Evolutionary conservation across 2,329 filamentous ascomycete species (phyloP).

Genomic region (Fusarium anthophilum): DNA sequence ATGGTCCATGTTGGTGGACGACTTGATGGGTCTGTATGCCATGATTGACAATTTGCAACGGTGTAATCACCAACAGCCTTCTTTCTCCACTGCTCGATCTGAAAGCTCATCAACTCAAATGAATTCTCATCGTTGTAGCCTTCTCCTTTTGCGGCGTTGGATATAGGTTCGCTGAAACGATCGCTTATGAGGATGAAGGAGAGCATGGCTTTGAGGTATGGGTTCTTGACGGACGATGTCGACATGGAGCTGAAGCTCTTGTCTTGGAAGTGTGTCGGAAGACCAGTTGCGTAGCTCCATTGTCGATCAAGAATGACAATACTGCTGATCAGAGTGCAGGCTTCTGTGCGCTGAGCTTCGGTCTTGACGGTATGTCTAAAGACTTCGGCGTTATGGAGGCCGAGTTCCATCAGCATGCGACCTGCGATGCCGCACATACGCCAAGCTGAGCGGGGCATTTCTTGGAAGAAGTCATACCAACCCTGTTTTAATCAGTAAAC

Average conservation of each 20-base stretch:
- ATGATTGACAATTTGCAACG: background rate
- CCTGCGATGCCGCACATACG: conserved; percentile 43
- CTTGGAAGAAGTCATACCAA: conserved; percentile 41
- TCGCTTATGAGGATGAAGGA: conserved; percentile 29
- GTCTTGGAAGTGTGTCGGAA: conserved; percentile 23
- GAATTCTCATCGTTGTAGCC: conserved; percentile 39
- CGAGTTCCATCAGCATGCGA: conserved; percentile 42
- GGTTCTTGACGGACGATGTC: conserved; percentile 18
- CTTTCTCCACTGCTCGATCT: conserved; percentile 43
- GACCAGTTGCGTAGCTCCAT: conserved; percentile 28
- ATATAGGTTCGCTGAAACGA: conserved; percentile 23
- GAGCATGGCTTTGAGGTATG: conserved; percentile 27
- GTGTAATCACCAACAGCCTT: conserved; percentile 31
- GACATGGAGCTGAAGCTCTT: conserved; percentile 26
- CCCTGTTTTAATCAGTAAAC: background rate
- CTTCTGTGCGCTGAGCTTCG: conserved; percentile 9
- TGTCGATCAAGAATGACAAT: conserved; percentile 16
- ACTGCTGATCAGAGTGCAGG: conserved; percentile 13
- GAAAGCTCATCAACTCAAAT: conserved; percentile 44
- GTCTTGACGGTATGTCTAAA: conserved; percentile 26
- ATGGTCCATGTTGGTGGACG: conserved; percentile 25
- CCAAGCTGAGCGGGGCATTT: conserved; percentile 37
- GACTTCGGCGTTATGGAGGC: conserved; percentile 41
- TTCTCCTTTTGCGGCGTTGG: conserved; percentile 10
- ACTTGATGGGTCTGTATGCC: conserved; percentile 9